phyloP scores from a whole-genome alignment of 2,329 filamentous ascomycete species.

The Cylindrodendrum hubeiense region DNA sequence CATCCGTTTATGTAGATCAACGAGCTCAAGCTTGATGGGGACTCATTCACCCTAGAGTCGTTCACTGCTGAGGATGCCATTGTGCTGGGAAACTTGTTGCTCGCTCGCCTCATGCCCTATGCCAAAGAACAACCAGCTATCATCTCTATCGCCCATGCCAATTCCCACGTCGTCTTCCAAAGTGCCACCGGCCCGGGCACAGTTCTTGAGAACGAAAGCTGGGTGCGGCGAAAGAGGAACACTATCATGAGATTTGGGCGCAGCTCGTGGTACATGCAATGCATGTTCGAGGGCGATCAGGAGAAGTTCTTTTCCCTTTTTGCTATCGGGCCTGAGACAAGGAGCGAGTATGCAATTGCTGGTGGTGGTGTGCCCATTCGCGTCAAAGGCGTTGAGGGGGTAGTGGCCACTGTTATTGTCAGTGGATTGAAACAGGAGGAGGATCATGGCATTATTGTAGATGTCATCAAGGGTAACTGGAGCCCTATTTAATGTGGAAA shows the following conservation, averaged over 20 bases:
- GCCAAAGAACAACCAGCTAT: background rate
- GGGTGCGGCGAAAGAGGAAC: background rate
- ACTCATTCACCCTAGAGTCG: constrained; percentile 1
- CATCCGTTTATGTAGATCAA: background rate
- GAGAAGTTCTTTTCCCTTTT: background rate
- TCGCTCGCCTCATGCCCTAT: background rate
- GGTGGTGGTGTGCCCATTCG: background rate
- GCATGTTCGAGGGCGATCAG: background rate
- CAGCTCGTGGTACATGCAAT: background rate
- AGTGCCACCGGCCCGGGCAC: background rate
- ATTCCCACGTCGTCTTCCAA: background rate
- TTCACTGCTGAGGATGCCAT: constrained; percentile 6
- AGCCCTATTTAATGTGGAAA: too few relatives aligned
- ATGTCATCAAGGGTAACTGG: constrained; percentile 1
- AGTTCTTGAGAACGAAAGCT: background rate
- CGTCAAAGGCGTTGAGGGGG: background rate
- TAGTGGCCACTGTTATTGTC: background rate
- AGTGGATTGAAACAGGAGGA: constrained; percentile 11
- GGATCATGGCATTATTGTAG: background rate
- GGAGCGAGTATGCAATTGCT: background rate
- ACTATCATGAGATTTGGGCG: background rate
- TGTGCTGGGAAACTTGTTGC: background rate
- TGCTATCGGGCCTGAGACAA: background rate
- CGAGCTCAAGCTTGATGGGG: background rate
- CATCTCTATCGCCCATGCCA: background rate